Percentiles rank a stretch among this genome's conserved stretches.
Conservation (phyloP, 73 alveolate genomes). For the Uronychia binucleata region DNA sequence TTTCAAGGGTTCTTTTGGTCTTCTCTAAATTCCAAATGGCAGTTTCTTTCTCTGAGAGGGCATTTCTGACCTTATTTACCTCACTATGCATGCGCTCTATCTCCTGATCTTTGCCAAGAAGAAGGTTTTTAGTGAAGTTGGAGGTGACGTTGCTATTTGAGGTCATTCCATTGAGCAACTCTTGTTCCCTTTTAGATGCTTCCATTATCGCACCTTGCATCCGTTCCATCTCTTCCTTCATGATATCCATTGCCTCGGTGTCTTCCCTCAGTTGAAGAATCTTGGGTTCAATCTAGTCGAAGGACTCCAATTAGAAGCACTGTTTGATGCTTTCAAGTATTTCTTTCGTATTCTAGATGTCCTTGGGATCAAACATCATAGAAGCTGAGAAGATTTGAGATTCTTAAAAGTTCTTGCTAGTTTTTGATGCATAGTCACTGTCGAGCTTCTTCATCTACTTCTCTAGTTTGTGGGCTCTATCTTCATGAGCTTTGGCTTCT, state of each 20-base stretch:
- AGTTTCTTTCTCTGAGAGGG: neutral
- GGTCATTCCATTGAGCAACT: neutral
- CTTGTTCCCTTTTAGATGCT: neutral
- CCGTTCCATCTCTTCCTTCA: neutral
- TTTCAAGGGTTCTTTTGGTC: neutral
- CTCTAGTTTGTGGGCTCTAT: neutral
- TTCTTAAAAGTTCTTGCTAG: neutral
- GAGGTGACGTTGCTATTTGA: neutral
- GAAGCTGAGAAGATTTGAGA: neutral
- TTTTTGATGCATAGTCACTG: neutral
- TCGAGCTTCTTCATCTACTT: neutral
- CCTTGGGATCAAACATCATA: neutral
- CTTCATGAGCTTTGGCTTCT: neutral
- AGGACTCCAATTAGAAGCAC: neutral
- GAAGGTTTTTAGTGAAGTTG: neutral
- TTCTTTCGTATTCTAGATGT: neutral
- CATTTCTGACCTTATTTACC: neutral
- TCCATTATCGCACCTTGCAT: neutral
- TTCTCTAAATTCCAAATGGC: neutral
- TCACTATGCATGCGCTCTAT: neutral
- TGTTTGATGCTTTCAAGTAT: neutral
- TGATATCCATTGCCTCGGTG: neutral
- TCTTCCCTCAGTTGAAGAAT: neutral
- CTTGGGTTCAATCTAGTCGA: neutral
- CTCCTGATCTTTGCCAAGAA: neutral